These are phyloP conservation scores for Casaregolazyma lundiana DNA, from an alignment of 1,139 yeast species.

Conservation along the genomic window DNA sequence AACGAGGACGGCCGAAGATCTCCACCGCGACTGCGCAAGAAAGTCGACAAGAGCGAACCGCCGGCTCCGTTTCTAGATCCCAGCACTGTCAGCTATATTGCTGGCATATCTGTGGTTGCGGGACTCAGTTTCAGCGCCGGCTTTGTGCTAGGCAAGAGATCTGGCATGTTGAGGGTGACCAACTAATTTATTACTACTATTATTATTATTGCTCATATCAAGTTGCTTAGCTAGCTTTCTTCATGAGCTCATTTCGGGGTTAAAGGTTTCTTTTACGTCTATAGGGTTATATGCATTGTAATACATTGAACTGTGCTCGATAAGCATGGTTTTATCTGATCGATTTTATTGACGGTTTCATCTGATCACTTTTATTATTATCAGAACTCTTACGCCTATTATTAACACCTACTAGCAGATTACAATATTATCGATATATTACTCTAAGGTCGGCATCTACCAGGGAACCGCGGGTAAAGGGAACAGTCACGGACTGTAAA, in stretches of 20 bases:
- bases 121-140: slow-evolving; percentile 32
- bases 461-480: slow-evolving; percentile 94
- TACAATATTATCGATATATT: not conserved
- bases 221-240: not conserved
- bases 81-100: slow-evolving; percentile 13
- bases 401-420: too few species aligned
- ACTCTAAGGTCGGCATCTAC: slow-evolving; percentile 86
- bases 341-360: too few species aligned
- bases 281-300: not conserved
- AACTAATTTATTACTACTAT: slow-evolving; percentile 7
- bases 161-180: slow-evolving; percentile 18
- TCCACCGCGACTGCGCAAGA: not conserved
- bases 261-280: too few species aligned
- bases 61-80: slow-evolving; percentile 8
- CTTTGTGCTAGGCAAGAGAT: slow-evolving; percentile 28
- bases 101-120: slow-evolving; percentile 25
- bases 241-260: too few species aligned
- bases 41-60: not conserved
- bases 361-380: too few species aligned
- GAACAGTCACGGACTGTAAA: slow-evolving; percentile 98
- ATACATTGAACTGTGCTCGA: too few species aligned
- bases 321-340: too few species aligned
- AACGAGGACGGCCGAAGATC: not conserved
- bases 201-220: not conserved
- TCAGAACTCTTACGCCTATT: too few species aligned